Evolutionary conservation across 208 protist genomes (phyloP), one percentile per base, ranked within the genome.

Genomic region (Leishmania guyanensis): DNA sequence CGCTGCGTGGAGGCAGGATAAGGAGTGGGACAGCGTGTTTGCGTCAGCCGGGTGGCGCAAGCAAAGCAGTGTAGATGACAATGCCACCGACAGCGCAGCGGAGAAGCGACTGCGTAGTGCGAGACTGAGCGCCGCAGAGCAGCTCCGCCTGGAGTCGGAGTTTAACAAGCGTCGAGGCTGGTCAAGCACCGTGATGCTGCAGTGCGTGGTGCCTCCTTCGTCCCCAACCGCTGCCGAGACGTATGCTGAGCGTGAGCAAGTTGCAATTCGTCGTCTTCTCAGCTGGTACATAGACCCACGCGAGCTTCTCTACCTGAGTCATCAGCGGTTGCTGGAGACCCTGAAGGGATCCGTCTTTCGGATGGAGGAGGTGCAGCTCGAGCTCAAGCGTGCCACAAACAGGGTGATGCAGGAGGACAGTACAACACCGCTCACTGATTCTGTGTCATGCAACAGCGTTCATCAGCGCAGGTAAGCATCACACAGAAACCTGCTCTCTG

Each of bases 251-350:
- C 84, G 77, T 0, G 43, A 84, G 66, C 26, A 82, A 29, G 82
- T 29, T 16, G 80, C 82, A 2, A 43, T 86, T 26, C 82, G 82
- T 4, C 77, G 78, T n/a, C 82, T 77, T 29, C 92, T 91, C 77
- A 91, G 92, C 46, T 97, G 94, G 92, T 95, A 93, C 78, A 96
- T 97, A 20, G 85, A 91, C 16, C 91, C 94, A 1, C 88, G 95
- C 66, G 82, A 91, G 78, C 82, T 97, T 2, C 89, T 97, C 53
- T 86, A 86, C 78, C 88, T 94, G 46, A 95, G 91, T 76, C 94
- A 97, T 51, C 86, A 86, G n/a, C 85, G 92, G 4, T 79, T 97
- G 46, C 78, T 97, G 22, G 69, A 84, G 39, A 89, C 89, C 4
- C 80, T 97, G 69, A 89, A 92, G 54, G 80, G 66, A 20, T 90